A percentile compares a stretch with the other conserved stretches of the same genome.
Evolutionary conservation across 225 moss, liverwort and hornwort genomes (phyloP).

Genomic region (Ulota crispa): DNA sequence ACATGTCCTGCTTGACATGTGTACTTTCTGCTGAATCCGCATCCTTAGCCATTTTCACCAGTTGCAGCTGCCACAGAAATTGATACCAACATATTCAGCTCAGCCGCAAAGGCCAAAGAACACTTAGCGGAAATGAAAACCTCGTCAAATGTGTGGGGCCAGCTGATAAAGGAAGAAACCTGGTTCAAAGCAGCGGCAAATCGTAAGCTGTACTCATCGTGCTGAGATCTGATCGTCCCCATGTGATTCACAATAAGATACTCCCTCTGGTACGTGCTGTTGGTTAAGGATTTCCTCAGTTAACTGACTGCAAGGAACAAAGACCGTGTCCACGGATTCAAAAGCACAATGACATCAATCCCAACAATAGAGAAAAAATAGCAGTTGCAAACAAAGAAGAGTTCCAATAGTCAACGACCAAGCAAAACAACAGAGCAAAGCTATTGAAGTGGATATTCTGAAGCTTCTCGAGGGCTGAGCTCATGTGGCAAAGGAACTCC

Average conservation of each 20-base stretch:
- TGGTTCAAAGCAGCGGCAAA: slow-evolving; percentile 84
- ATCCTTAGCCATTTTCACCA: slow-evolving; percentile 85
- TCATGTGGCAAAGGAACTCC: slow-evolving; percentile 96
- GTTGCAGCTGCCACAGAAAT: slow-evolving; percentile 62
- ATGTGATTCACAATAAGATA: slow-evolving; percentile 86
- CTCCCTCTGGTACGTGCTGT: slow-evolving; percentile 85
- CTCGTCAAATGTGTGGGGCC: not conserved
- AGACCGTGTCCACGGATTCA: not conserved
- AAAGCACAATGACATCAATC: not conserved
- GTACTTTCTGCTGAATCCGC: slow-evolving; percentile 54
- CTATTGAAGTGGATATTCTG: slow-evolving; percentile 75
- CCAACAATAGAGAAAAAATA: not conserved
- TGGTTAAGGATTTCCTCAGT: slow-evolving; percentile 52
- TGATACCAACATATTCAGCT: not conserved
- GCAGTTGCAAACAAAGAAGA: not conserved
- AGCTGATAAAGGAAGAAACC: slow-evolving; percentile 32
- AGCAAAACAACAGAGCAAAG: not conserved
- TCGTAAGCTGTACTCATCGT: slow-evolving; percentile 85
- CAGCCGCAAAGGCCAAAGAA: not conserved
- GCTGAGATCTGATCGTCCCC: slow-evolving; percentile 63
- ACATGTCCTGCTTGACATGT: slow-evolving; percentile 87
- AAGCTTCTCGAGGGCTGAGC: slow-evolving; percentile 91
- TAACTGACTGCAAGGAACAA: not conserved
- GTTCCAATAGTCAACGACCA: not conserved
- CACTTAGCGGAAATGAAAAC: not conserved